Conservation (phyloP, 2,329 filamentous ascomycete species). For the Lithohypha guttulata region DNA sequence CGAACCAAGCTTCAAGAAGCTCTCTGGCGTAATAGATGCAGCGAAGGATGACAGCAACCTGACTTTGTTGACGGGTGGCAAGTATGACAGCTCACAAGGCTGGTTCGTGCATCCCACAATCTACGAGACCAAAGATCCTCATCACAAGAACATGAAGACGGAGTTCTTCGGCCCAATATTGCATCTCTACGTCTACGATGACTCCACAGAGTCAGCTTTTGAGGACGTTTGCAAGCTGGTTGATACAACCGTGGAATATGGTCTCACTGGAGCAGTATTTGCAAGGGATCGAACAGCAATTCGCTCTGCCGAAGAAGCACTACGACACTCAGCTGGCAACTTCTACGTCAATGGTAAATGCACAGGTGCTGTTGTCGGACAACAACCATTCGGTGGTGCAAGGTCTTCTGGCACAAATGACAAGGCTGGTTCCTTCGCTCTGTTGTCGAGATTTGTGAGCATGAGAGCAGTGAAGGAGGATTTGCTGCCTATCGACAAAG, state of each 20-base stretch:
- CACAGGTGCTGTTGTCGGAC: slow-evolving; percentile 41
- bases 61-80: slow-evolving; percentile 58
- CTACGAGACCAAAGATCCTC: slow-evolving; percentile 57
- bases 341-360: slow-evolving; percentile 81
- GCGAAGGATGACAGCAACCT: slow-evolving; percentile 59
- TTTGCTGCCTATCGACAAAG: slow-evolving; percentile 37
- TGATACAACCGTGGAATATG: slow-evolving; percentile 65
- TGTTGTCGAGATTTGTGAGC: slow-evolving; percentile 44
- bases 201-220: slow-evolving; percentile 41
- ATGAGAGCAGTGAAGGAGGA: slow-evolving; percentile 48
- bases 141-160: slow-evolving; percentile 56
- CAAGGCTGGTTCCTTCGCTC: slow-evolving; percentile 44
- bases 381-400: slow-evolving; percentile 45
- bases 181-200: slow-evolving; percentile 62
- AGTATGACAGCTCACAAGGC: slow-evolving; percentile 59
- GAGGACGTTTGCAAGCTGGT: slow-evolving; percentile 52
- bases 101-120: slow-evolving; percentile 70
- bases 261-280: slow-evolving; percentile 66
- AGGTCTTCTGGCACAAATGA: slow-evolving; percentile 47
- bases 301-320: slow-evolving; percentile 56
- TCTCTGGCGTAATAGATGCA: slow-evolving; percentile 59
- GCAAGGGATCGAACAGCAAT: slow-evolving; percentile 57
- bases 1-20: slow-evolving; percentile 62
- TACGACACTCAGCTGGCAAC: slow-evolving; percentile 66
- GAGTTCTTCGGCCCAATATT: slow-evolving; percentile 71